phyloP scores from a whole-genome alignment of 83 land plant genomes.

The Diphasiastrum complanatum region DNA sequence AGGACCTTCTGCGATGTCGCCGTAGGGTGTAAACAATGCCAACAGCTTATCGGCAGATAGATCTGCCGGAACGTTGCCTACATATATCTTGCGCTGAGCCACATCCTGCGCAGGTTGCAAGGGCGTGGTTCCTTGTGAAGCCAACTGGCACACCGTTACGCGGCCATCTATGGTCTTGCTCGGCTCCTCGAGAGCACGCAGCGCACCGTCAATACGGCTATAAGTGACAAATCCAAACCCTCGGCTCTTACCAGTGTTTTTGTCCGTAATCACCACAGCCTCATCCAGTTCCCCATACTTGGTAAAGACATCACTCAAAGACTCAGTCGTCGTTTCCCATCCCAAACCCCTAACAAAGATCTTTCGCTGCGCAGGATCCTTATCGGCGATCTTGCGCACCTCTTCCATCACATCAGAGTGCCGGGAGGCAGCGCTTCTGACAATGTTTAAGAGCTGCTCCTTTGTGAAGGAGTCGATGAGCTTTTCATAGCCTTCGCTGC shows the following conservation, averaged over 20 bases:
- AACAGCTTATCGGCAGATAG: neutral
- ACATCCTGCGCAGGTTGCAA: neutral
- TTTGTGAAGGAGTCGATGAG: too few relatives aligned
- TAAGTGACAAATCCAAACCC: neutral
- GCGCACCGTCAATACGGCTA: conserved; percentile 4
- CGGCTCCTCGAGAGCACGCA: neutral
- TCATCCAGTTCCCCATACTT: neutral
- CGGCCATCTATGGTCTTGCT: neutral
- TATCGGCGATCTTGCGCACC: conserved; percentile 9
- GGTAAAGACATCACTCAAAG: neutral
- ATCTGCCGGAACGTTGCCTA: neutral
- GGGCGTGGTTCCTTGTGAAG: neutral
- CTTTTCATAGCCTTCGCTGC: too few relatives aligned
- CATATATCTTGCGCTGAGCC: neutral
- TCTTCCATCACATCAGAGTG: conserved; percentile 16
- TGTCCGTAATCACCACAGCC: neutral
- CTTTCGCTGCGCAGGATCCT: neutral
- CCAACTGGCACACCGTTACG: neutral
- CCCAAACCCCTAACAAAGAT: conserved; percentile 20
- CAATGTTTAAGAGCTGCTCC: too few relatives aligned
- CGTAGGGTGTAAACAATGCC: neutral
- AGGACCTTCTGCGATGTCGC: neutral
- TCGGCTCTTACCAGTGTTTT: neutral
- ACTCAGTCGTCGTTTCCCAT: neutral
- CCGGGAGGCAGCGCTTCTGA: neutral